These are phyloP conservation scores for Fusarium illudens DNA, from an alignment of 2,329 filamentous ascomycete species.

Conservation along the genomic window DNA sequence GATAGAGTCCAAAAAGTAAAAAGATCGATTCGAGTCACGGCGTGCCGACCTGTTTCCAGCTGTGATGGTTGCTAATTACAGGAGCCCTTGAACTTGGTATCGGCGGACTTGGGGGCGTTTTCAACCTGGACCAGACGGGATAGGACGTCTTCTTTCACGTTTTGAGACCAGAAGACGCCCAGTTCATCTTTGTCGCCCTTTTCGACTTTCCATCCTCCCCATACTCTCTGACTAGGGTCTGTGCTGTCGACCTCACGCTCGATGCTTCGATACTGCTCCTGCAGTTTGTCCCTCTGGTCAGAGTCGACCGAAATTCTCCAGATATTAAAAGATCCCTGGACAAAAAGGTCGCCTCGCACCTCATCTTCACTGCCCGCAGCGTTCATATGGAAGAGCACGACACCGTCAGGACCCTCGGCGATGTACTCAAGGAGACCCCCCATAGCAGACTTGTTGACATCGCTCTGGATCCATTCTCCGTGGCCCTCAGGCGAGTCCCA, in stretches of 20 bases:
- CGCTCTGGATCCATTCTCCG: constrained; percentile 53
- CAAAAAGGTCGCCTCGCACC: constrained; percentile 38
- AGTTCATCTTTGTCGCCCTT: constrained; percentile 49
- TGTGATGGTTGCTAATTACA: constrained; percentile 27
- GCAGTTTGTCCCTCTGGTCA: constrained; percentile 46
- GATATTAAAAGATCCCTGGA: constrained; percentile 48
- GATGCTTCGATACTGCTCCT: constrained; percentile 45
- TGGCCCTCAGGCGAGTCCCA: constrained; percentile 56
- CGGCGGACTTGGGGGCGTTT: constrained; percentile 31
- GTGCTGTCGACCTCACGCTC: constrained; percentile 45
- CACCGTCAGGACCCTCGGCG: constrained; percentile 42
- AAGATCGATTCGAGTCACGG: constrained; percentile 49
- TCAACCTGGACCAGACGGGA: constrained; percentile 38
- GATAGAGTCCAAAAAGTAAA: constrained; percentile 48
- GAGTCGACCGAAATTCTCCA: constrained; percentile 45
- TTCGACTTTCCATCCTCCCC: constrained; percentile 55
- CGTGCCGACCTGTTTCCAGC: not conserved
- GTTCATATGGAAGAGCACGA: constrained; percentile 54
- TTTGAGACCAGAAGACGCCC: constrained; percentile 52
- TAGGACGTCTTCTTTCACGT: constrained; percentile 47
- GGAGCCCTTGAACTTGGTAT: constrained; percentile 39
- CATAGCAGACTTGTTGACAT: constrained; percentile 51
- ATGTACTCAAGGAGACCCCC: constrained; percentile 47
- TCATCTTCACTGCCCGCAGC: constrained; percentile 41
- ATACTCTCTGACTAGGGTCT: constrained; percentile 45